These are phyloP conservation scores for Cochlearia excelsa DNA, from an alignment of 345 rosid genomes.

Conservation along the genomic window DNA sequence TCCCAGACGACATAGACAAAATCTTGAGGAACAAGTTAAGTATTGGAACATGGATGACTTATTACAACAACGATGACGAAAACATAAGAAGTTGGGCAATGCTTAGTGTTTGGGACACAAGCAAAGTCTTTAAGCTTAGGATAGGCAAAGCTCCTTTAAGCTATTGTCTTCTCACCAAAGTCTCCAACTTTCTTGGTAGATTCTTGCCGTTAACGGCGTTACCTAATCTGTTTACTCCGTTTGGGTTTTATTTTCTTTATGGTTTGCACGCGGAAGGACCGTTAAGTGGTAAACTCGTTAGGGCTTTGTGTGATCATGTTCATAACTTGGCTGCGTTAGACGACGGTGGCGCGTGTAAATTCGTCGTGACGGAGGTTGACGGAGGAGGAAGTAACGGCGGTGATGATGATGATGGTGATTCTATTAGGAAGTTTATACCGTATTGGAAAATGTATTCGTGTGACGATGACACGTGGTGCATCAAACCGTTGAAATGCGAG, in stretches of 20 bases:
- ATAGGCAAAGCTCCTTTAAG: conserved; percentile 57
- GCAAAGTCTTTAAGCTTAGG: conserved; percentile 62
- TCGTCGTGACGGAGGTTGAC: conserved; percentile 58
- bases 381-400: conserved; percentile 24
- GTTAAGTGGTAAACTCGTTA: conserved; percentile 45
- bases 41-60: conserved; percentile 84
- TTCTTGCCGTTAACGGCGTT: conserved; percentile 46
- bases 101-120: conserved; percentile 81
- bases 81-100: conserved; percentile 57
- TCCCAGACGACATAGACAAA: conserved; percentile 59
- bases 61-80: conserved; percentile 32
- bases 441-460: conserved; percentile 74
- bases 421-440: conserved; percentile 47
- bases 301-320: conserved; percentile 52
- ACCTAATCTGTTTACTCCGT: conserved; percentile 58
- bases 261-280: conserved; percentile 66
- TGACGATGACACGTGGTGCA: conserved; percentile 84
- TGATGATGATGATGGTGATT: conserved; percentile 34
- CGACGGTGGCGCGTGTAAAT: conserved; percentile 46
- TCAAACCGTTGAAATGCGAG: conserved; percentile 53
- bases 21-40: conserved; percentile 58
- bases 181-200: conserved; percentile 42
- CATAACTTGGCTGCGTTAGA: conserved; percentile 57
- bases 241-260: conserved; percentile 77
- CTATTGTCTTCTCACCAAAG: conserved; percentile 49